These are phyloP conservation scores for Phlebopus sp. DNA, from an alignment of 1,284 basidiomycete species.

Conservation along the genomic window DNA sequence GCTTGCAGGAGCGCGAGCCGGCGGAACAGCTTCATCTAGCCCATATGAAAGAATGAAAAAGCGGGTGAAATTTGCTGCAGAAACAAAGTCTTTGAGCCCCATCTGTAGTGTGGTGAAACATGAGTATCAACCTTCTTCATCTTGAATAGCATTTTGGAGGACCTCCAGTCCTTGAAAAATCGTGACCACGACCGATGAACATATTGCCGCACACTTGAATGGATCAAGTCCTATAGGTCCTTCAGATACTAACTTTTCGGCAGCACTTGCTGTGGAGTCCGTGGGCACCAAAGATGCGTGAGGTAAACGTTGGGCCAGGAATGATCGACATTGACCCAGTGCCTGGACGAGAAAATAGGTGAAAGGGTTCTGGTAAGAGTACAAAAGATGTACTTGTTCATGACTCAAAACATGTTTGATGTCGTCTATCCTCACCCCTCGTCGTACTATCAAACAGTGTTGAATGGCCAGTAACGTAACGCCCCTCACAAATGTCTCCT, in stretches of 20 bases:
- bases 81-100: background rate
- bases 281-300: slow-evolving; percentile 49
- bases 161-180: slow-evolving; percentile 58
- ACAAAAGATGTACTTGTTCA: slow-evolving; percentile 54
- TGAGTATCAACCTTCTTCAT: slow-evolving; percentile 44
- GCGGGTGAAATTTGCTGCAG: slow-evolving; percentile 59
- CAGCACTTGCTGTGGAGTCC: slow-evolving; percentile 69
- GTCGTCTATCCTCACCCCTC: slow-evolving; percentile 50
- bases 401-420: slow-evolving; percentile 65
- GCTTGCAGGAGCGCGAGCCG: slow-evolving; percentile 3
- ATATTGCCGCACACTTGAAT: slow-evolving; percentile 63
- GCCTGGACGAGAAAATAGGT: slow-evolving; percentile 44
- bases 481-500: slow-evolving; percentile 51
- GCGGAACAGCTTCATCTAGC: slow-evolving; percentile 27
- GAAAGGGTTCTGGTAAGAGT: slow-evolving; percentile 1
- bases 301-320: slow-evolving; percentile 53
- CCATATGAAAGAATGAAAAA: slow-evolving; percentile 54
- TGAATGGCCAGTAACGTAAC: slow-evolving; percentile 58
- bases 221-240: slow-evolving; percentile 32
- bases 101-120: background rate
- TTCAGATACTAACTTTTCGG: slow-evolving; percentile 43
- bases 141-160: slow-evolving; percentile 60
- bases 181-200: slow-evolving; percentile 58
- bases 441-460: slow-evolving; percentile 62
- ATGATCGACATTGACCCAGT: slow-evolving; percentile 69